Conservation (phyloP, 306 rosid genomes). For the Fragaria nilgerrensis region DNA sequence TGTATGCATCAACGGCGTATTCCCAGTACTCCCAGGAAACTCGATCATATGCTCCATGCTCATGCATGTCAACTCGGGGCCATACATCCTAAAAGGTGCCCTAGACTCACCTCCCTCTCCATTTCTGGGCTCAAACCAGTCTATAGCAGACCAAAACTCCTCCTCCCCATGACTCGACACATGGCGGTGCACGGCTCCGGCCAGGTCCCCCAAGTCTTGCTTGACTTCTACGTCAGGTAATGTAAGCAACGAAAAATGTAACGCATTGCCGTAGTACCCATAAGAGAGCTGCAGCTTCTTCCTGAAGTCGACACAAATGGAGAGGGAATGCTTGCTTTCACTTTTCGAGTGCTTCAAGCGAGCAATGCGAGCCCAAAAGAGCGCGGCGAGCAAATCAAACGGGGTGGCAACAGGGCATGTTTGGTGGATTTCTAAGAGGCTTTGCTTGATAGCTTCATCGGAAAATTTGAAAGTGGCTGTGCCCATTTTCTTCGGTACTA, state of each 20-base stretch:
- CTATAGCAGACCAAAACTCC: slow-evolving; percentile 31
- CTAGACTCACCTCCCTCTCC: slow-evolving; percentile 29
- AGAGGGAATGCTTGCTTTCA: slow-evolving; percentile 27
- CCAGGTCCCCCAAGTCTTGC: slow-evolving; percentile 25
- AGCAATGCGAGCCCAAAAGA: slow-evolving; percentile 56
- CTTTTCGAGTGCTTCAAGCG: slow-evolving; percentile 22
- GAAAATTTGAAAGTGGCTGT: slow-evolving; percentile 60
- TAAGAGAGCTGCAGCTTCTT: slow-evolving; percentile 27
- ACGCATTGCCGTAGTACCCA: slow-evolving; percentile 62
- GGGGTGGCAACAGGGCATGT: slow-evolving; percentile 46
- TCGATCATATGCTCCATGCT: slow-evolving; percentile 50
- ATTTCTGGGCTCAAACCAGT: slow-evolving; percentile 42
- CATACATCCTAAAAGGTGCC: slow-evolving; percentile 40
- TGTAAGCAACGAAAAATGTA: slow-evolving; percentile 47
- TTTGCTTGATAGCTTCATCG: slow-evolving; percentile 30
- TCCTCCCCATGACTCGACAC: slow-evolving; percentile 30
- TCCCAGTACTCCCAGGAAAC: not conserved
- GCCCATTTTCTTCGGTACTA: slow-evolving; percentile 28
- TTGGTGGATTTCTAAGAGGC: slow-evolving; percentile 25
- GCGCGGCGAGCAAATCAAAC: slow-evolving; percentile 54
- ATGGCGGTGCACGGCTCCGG: slow-evolving; percentile 36
- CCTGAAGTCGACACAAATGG: slow-evolving; percentile 54
- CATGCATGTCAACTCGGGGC: slow-evolving; percentile 52
- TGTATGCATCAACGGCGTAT: slow-evolving; percentile 27
- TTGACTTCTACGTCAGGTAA: slow-evolving; percentile 17